Evolutionary conservation across 768 basidiomycete genomes (phyloP), one percentile per base, ranked within the genome.

Genomic region (Coprinopsis cinerea): DNA sequence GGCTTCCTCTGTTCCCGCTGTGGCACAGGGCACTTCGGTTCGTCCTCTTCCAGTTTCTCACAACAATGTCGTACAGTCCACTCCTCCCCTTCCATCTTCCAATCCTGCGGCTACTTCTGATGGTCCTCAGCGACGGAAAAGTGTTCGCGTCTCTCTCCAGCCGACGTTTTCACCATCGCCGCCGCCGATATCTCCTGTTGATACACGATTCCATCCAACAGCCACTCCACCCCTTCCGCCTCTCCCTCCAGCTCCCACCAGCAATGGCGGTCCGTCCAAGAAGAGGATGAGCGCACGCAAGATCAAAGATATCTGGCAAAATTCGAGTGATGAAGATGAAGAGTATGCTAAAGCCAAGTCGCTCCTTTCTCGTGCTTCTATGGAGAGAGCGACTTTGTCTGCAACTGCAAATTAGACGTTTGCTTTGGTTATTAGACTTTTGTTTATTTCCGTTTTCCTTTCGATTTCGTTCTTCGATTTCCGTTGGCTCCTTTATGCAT

Each of bases 151-250:
- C 45, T 87, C 85, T 24, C 63, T 90, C 30, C 75, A 82, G 37
- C 89, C 89, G 9, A 87, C 85, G 27, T 88, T 85, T 61, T 85
- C 85, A 4, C 67, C 81, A 0, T 76, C 87, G 1, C 85, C 88
- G 6, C 85, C 84, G 32, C 82, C 81, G 30, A 61, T 76, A 18
- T 67, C 64, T 9, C 63, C 66, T 32, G 30, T 32, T 23, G 63
- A 64, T 25, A 59, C 56, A 37, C 53, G 52, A n/a, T 53, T 60
- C 55, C 55, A 55, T 45, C 56, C 56, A 39, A 60, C 62, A 9
- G 60, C 59, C 15, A 4, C 34, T 45, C 46, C 17, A 13, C 30
- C 3, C 17, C 52, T 36, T 15, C 39, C 54, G 9, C 43, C 40
- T 24, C 39, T 32, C 11, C 48, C 34, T 20, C 34, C 47, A 22